Base-by-base conservation (phyloP, 2,329 filamentous ascomycete genomes). In the Epichloe bromicola region DNA sequence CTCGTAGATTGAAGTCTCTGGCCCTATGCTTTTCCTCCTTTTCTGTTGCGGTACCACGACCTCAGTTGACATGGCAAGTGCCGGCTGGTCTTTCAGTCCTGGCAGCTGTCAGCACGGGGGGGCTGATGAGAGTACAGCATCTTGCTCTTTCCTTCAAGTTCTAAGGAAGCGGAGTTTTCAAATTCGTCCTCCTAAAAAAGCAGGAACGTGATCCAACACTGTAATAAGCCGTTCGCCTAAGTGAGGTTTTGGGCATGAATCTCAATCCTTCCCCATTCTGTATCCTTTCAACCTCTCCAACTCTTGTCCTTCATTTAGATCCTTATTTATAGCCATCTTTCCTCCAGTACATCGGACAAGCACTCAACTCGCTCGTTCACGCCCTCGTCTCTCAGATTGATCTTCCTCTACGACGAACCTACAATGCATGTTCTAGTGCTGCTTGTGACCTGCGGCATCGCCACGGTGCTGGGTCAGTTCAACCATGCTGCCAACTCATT, bases 391-490 rank as follows among this genome's bases (percentile, higher is more conserved):
- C 19, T 30, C 19, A 40, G 23, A 46, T 43, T 54, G 49, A n/a
- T 43, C 23, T 46, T 51, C 46, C 46, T 50, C 45, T 41, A 37
- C 51, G 36, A 49, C 48, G 41, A 44, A 46, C 49, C 47, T 53
- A 48, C 37, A 49, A 66, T 66, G 63, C 37, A 50, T 49, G 36
- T 41, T 34, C 47, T 55, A 38, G 41, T 64, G 12, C 19, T 62
- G 19, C 48, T 65, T 45, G 55, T 50, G 51, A 11, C 56, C 3
- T 50, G 60, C 41, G 60, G 58, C 54, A 45, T 57, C 38, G 56
- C 48, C 54, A 58, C 38, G 34, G 52, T 48, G 51, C 48, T 55
- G 56, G 59, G 46, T 36, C 54, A 51, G 51, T 51, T 14, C 52
- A 59, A 46, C 19, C 56, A 60, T 48, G 51, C 43, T 37, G 56